Conservation (phyloP, 2,329 filamentous ascomycete genomes). For the Fusarium robinianum region DNA sequence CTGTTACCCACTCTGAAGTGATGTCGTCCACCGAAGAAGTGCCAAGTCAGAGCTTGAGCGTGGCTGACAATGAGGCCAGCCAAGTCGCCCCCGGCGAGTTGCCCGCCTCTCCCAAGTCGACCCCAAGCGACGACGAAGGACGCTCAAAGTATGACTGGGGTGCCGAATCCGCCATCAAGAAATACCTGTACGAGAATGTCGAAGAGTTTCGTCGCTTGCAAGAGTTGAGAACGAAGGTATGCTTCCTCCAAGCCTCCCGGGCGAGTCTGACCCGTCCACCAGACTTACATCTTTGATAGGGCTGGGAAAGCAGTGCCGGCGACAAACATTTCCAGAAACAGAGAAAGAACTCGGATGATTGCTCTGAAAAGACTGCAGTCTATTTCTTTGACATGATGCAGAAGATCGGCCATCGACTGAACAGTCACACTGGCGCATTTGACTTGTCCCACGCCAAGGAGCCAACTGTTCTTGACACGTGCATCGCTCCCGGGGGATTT, state of each 20-base stretch:
- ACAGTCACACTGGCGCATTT: slow-evolving; percentile 43
- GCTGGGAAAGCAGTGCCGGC: slow-evolving; percentile 49
- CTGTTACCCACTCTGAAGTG: no score
- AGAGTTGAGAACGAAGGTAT: slow-evolving; percentile 16
- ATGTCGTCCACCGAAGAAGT: no score
- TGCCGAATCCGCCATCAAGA: not conserved
- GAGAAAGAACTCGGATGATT: slow-evolving; percentile 44
- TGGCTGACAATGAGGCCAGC: no score
- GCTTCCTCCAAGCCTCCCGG: no score
- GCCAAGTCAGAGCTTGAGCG: no score
- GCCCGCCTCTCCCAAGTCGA: rapidly evolving
- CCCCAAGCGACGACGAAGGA: no score
- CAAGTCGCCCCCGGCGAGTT: not conserved
- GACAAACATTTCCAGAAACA: slow-evolving; percentile 50
- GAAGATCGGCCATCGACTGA: slow-evolving; percentile 48
- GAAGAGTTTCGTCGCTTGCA: slow-evolving; percentile 10
- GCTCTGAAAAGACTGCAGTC: slow-evolving; percentile 18
- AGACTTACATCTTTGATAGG: slow-evolving; percentile 37
- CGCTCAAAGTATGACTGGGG: not conserved
- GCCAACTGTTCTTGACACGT: slow-evolving; percentile 54
- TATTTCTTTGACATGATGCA: slow-evolving; percentile 51
- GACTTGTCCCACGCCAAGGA: slow-evolving; percentile 11
- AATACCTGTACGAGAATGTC: slow-evolving; percentile 6
- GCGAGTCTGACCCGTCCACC: rapidly evolving
- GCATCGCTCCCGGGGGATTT: slow-evolving; percentile 61